Evolutionary conservation across 2,329 filamentous ascomycete genomes (phyloP).

Genomic region (Didymella lethalis): DNA sequence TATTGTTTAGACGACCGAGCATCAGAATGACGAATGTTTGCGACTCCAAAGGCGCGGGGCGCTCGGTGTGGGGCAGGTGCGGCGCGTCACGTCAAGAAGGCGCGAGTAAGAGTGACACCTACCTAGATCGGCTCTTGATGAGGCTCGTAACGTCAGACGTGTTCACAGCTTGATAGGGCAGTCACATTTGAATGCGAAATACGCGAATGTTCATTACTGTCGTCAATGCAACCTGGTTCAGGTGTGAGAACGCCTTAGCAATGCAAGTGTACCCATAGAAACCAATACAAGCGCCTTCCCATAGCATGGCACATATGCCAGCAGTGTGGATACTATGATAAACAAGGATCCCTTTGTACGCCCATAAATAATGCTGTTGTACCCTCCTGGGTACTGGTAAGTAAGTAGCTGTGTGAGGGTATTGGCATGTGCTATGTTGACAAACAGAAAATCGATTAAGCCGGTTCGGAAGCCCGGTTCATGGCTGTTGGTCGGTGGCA

Average conservation of each 20-base stretch:
- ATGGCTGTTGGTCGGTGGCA: conserved; percentile 27
- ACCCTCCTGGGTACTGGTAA: conserved; percentile 15
- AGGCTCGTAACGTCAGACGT: neutral
- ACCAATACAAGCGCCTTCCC: conserved; percentile 26
- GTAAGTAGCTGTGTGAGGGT: conserved; percentile 31
- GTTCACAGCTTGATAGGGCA: neutral
- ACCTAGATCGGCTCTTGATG: neutral
- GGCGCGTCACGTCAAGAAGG: conserved; percentile 11
- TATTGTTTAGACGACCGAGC: conserved; percentile 7
- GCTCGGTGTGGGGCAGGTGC: conserved; percentile 10
- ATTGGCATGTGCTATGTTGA: conserved; percentile 41
- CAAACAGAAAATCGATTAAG: conserved; percentile 9
- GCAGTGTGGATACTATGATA: conserved; percentile 3
- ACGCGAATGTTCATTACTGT: conserved; percentile 18
- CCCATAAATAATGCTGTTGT: conserved; percentile 17
- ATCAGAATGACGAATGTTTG: conserved; percentile 6
- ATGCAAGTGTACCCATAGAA: conserved; percentile 34
- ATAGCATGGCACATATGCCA: conserved; percentile 17
- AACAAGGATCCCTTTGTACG: conserved; percentile 5
- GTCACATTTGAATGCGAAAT: neutral
- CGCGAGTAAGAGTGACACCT: neutral
- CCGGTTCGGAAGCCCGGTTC: neutral
- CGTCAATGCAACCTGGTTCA: conserved; percentile 21
- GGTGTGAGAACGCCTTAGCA: conserved; percentile 32
- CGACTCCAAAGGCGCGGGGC: conserved; percentile 9